Percentiles rank a stretch among this genome's conserved stretches.
These are phyloP conservation scores for Alternaria solani DNA, from an alignment of 2,329 filamentous ascomycete genomes.

Conservation along the genomic window DNA sequence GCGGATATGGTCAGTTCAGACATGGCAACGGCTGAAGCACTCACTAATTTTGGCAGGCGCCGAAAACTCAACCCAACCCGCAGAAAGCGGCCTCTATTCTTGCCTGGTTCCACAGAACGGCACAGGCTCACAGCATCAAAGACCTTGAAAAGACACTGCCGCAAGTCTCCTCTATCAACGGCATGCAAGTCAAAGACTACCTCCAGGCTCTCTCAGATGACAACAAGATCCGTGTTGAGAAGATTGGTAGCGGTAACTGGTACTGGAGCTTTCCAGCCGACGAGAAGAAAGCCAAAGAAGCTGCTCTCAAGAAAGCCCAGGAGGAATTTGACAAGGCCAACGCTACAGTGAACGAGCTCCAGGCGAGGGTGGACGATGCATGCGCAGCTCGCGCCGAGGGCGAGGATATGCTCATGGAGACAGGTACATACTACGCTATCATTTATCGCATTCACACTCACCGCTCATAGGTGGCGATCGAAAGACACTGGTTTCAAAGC, in stretches of 20 bases:
- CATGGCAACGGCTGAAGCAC: not conserved
- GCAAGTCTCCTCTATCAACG: slow-evolving; percentile 68
- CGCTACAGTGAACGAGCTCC: slow-evolving; percentile 48
- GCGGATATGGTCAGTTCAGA: slow-evolving; percentile 20
- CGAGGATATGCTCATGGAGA: slow-evolving; percentile 46
- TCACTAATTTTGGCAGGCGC: slow-evolving; percentile 50
- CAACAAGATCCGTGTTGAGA: slow-evolving; percentile 69
- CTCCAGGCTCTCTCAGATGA: slow-evolving; percentile 69
- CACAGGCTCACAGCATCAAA: slow-evolving; percentile 70
- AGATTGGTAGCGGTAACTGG: slow-evolving; percentile 76
- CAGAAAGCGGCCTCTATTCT: slow-evolving; percentile 67
- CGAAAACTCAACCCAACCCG: slow-evolving; percentile 65
- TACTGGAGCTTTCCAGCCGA: slow-evolving; percentile 73
- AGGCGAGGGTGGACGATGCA: slow-evolving; percentile 51
- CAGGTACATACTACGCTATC: slow-evolving; percentile 28
- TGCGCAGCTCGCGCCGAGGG: slow-evolving; percentile 51
- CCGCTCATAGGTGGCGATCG: slow-evolving; percentile 39
- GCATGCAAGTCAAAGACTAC: slow-evolving; percentile 73
- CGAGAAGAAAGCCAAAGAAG: slow-evolving; percentile 59
- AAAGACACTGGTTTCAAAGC: slow-evolving; percentile 49
- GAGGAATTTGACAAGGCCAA: slow-evolving; percentile 51
- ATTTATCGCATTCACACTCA: not conserved
- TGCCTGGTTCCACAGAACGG: slow-evolving; percentile 66
- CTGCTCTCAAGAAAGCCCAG: slow-evolving; percentile 47
- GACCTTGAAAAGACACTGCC: slow-evolving; percentile 72